Evolutionary conservation across 768 basidiomycete genomes (phyloP).

Genomic region (Boletus huronensis): DNA sequence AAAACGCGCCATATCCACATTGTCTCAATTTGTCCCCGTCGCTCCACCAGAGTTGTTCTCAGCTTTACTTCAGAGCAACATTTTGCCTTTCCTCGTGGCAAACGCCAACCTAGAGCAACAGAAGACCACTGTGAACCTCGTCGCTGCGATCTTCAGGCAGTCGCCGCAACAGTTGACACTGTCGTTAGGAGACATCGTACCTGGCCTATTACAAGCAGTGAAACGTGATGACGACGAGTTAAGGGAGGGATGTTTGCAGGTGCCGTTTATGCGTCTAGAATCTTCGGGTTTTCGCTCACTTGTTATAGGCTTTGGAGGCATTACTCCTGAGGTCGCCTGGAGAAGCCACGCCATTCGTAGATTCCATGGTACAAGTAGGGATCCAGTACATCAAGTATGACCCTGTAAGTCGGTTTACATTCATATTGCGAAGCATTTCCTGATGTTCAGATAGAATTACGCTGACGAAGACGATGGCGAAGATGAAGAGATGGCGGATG

Average conservation of each 20-base stretch:
- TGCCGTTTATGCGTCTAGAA: constrained; percentile 22
- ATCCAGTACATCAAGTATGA: constrained; percentile 87
- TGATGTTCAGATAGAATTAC: constrained; percentile 59
- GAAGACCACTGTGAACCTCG: constrained; percentile 72
- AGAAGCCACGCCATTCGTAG: constrained; percentile 73
- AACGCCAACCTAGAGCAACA: constrained; percentile 62
- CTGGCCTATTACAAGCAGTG: constrained; percentile 65
- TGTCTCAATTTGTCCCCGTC: constrained; percentile 80
- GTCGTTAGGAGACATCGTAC: constrained; percentile 59
- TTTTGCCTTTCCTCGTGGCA: constrained; percentile 56
- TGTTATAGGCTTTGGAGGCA: constrained; percentile 68
- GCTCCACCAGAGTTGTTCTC: constrained; percentile 61
- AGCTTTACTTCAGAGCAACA: constrained; percentile 53
- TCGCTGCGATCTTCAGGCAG: constrained; percentile 75
- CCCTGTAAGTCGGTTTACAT: constrained; percentile 50
- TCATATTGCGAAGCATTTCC: neutral
- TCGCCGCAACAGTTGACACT: constrained; percentile 66
- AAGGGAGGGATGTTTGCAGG: constrained; percentile 77
- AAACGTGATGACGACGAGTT: constrained; percentile 81
- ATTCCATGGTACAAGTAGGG: constrained; percentile 64
- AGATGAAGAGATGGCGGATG: constrained; percentile 57
- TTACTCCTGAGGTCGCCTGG: constrained; percentile 79
- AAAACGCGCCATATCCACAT: constrained; percentile 85
- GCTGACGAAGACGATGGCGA: constrained; percentile 68
- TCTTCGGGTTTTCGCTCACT: constrained; percentile 3